Evolutionary conservation across 2,329 filamentous ascomycete genomes (phyloP).

Genomic region (Geosmithia morbida): DNA sequence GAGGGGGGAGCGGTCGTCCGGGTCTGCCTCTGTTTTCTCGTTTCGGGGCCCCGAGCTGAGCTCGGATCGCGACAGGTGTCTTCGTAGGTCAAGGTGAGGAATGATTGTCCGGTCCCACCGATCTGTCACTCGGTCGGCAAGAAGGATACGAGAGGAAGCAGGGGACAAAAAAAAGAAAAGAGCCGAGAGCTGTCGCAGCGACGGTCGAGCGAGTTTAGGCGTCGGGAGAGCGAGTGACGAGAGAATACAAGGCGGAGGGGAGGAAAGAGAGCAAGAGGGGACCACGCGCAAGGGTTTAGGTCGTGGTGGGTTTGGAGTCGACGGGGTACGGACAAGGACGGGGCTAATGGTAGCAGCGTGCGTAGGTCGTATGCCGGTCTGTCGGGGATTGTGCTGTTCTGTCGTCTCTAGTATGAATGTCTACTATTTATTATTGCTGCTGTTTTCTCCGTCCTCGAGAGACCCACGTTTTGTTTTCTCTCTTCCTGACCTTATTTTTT

Average conservation of each 20-base stretch:
- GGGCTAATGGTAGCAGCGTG: not conserved
- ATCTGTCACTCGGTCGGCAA: not conserved
- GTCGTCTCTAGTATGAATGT: not conserved
- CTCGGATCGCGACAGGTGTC: too few relatives aligned
- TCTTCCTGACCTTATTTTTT: too few relatives aligned
- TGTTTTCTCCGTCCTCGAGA: too few relatives aligned
- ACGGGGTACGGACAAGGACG: not conserved
- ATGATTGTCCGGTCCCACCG: not conserved
- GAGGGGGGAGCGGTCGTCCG: too few relatives aligned
- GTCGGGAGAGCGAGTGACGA: not conserved
- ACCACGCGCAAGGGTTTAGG: conserved; percentile 2
- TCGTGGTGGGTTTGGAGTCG: not conserved
- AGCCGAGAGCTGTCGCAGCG: not conserved
- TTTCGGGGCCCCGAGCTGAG: too few relatives aligned
- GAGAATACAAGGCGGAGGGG: not conserved
- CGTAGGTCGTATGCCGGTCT: not conserved
- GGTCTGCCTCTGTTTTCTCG: too few relatives aligned
- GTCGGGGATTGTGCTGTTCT: not conserved
- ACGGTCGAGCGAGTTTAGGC: not conserved
- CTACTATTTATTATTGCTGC: too few relatives aligned
- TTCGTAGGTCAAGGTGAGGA: too few relatives aligned
- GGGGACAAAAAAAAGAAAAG: not conserved
- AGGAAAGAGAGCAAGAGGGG: conserved; percentile 5
- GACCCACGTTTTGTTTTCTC: not conserved
- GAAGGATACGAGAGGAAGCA: too few relatives aligned